Conservation (phyloP, 2,329 filamentous ascomycete genomes). For the Chaetomiaceae sp. region DNA sequence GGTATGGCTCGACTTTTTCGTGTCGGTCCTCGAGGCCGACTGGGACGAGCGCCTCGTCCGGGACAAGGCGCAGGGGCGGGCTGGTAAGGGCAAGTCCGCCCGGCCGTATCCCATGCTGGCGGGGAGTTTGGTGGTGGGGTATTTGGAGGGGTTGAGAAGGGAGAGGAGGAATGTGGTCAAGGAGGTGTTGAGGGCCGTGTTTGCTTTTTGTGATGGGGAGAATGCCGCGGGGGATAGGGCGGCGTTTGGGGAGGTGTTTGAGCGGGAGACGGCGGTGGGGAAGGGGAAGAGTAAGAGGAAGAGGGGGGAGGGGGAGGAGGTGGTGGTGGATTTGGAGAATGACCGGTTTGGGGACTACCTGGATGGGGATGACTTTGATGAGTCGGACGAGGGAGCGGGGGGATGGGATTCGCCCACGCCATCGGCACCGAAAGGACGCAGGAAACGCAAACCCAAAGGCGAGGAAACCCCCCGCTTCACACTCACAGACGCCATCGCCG, state of each 20-base stretch:
- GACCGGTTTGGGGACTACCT: conserved; percentile 58
- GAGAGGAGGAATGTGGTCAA: conserved; percentile 42
- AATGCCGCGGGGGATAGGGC: conserved; percentile 44
- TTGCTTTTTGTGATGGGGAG: conserved; percentile 55
- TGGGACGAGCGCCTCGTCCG: conserved; percentile 54
- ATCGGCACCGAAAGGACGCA: conserved; percentile 31
- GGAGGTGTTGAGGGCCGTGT: conserved; percentile 60
- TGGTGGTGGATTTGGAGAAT: conserved; percentile 52
- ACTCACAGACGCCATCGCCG: conserved; percentile 38
- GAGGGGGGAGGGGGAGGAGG: conserved; percentile 34
- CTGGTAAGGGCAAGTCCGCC: conserved; percentile 14
- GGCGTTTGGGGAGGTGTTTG: conserved; percentile 63
- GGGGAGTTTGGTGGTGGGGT: conserved; percentile 58
- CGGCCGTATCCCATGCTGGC: conserved; percentile 36
- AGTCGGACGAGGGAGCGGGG: conserved; percentile 21
- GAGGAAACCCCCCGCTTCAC: conserved; percentile 29
- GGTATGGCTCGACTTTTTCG: conserved; percentile 72
- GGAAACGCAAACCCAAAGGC: conserved; percentile 30
- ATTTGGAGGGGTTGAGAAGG: conserved; percentile 43
- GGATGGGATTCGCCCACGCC: conserved; percentile 44
- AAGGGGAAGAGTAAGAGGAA: conserved; percentile 47
- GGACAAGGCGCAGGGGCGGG: conserved; percentile 34
- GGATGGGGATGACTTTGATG: conserved; percentile 53
- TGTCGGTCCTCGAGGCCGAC: conserved; percentile 72
- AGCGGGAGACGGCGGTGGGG: conserved; percentile 54